Evolutionary conservation across 148 eudicot species (phyloP).

Genomic region (Hydrangea macrophylla): DNA sequence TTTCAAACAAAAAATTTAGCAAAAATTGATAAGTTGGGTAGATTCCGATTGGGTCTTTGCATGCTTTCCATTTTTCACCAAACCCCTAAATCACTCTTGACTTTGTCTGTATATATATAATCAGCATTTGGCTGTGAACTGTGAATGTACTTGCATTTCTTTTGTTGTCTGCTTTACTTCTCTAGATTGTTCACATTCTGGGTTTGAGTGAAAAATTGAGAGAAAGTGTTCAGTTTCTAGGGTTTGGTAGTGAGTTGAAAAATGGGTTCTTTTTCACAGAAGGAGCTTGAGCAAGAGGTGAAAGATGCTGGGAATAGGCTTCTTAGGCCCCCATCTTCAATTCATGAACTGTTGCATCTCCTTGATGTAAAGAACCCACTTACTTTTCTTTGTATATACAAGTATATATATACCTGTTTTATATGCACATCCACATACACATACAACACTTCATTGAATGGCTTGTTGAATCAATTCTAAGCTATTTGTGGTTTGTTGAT

Average conservation of each 20-base stretch:
- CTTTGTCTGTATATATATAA: neutral
- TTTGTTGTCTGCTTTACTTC: neutral
- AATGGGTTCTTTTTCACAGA: slow-evolving; percentile 12
- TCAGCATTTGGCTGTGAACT: slow-evolving; percentile 3
- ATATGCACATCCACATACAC: too few relatives aligned
- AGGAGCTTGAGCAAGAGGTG: slow-evolving; percentile 26
- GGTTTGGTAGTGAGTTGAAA: neutral
- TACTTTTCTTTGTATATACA: too few relatives aligned
- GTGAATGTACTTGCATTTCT: neutral
- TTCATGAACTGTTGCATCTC: slow-evolving; percentile 16
- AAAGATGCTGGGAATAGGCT: slow-evolving; percentile 25
- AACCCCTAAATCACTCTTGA: neutral
- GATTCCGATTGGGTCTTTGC: slow-evolving; percentile 1
- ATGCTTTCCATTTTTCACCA: slow-evolving; percentile 7
- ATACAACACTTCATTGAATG: too few relatives aligned
- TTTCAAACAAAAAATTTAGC: neutral
- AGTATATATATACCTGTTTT: too few relatives aligned
- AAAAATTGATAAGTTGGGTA: neutral
- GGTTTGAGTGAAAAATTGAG: neutral
- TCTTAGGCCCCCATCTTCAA: slow-evolving; percentile 21
- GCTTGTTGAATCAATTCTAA: too few relatives aligned
- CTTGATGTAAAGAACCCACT: too few relatives aligned
- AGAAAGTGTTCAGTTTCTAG: neutral
- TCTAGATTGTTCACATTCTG: neutral
- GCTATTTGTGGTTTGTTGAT: too few relatives aligned